These are phyloP conservation scores for Sphagnum contortum DNA, from an alignment of 225 moss, liverwort and hornwort genomes.

Conservation along the genomic window DNA sequence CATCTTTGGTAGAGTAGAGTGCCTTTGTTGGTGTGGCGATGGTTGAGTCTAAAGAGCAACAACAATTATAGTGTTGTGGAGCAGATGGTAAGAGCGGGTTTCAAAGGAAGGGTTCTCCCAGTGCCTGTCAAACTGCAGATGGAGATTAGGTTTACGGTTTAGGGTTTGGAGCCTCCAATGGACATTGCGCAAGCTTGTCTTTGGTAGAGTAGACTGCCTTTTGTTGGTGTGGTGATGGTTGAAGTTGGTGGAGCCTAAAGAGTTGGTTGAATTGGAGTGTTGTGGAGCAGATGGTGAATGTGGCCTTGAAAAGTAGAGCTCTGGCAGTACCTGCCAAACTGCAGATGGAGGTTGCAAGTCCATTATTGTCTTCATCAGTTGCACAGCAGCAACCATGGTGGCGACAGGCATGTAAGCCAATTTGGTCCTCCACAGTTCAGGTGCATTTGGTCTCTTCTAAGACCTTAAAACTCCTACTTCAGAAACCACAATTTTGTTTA, in stretches of 20 bases:
- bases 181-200: background rate
- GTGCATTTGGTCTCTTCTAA: constrained; percentile 4
- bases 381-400: constrained; percentile 62
- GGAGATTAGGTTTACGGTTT: constrained; percentile 18
- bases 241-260: too few relatives aligned
- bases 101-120: constrained; percentile 46
- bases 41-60: too few relatives aligned
- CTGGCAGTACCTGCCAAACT: constrained; percentile 34
- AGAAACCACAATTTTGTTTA: background rate
- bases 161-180: background rate
- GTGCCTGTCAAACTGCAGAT: constrained; percentile 22
- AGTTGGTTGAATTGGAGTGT: background rate
- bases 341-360: constrained; percentile 52
- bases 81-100: constrained; percentile 71
- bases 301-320: constrained; percentile 54
- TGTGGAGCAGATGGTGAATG: constrained; percentile 59
- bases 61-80: background rate
- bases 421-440: constrained; percentile 38
- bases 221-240: background rate
- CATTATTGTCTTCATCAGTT: constrained; percentile 38
- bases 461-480: background rate
- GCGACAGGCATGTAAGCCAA: constrained; percentile 50
- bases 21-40: background rate
- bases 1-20: background rate
- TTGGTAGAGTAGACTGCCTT: too few relatives aligned